Percentiles rank a stretch among this genome's conserved stretches.
These are phyloP conservation scores for Verticillium dahliae DNA, from an alignment of 2,329 filamentous ascomycete genomes.

Conservation along the genomic window DNA sequence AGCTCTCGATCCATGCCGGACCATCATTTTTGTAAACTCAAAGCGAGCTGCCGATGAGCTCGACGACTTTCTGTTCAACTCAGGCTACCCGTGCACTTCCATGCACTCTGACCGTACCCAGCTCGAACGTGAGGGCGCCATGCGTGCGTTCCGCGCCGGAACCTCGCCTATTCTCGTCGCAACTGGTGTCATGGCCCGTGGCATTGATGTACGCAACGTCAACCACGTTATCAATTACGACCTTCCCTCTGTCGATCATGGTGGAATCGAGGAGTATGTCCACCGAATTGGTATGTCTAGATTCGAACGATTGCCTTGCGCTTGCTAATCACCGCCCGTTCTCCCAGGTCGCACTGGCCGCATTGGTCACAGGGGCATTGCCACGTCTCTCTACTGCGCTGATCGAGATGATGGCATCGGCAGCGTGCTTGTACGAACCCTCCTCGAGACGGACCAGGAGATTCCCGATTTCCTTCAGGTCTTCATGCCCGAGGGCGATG, in stretches of 20 bases:
- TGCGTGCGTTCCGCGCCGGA: slow-evolving; percentile 77
- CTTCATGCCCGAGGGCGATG: slow-evolving; percentile 47
- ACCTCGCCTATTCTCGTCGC: slow-evolving; percentile 74
- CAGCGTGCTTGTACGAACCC: slow-evolving; percentile 67
- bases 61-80: slow-evolving; percentile 83
- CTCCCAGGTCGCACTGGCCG: slow-evolving; percentile 76
- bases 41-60: slow-evolving; percentile 73
- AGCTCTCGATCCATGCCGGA: slow-evolving; percentile 64
- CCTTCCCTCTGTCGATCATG: slow-evolving; percentile 64
- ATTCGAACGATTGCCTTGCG: slow-evolving; percentile 5
- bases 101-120: slow-evolving; percentile 87
- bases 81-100: slow-evolving; percentile 72
- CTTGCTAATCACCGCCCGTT: slow-evolving; percentile 4
- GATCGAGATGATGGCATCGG: slow-evolving; percentile 69
- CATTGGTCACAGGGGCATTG: slow-evolving; percentile 80
- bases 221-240: slow-evolving; percentile 94
- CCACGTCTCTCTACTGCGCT: slow-evolving; percentile 80
- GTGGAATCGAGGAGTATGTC: slow-evolving; percentile 89
- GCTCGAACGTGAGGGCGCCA: slow-evolving; percentile 82
- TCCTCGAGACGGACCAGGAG: slow-evolving; percentile 71
- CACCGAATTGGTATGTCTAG: slow-evolving; percentile 73
- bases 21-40: slow-evolving; percentile 84
- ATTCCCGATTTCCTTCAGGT: slow-evolving; percentile 76
- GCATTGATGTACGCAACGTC: slow-evolving; percentile 81
- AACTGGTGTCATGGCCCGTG: slow-evolving; percentile 81